A percentile compares a stretch with the other conserved stretches of the same genome.
Conservation (phyloP, 2,329 filamentous ascomycete species). For the Cladosporium velox region DNA sequence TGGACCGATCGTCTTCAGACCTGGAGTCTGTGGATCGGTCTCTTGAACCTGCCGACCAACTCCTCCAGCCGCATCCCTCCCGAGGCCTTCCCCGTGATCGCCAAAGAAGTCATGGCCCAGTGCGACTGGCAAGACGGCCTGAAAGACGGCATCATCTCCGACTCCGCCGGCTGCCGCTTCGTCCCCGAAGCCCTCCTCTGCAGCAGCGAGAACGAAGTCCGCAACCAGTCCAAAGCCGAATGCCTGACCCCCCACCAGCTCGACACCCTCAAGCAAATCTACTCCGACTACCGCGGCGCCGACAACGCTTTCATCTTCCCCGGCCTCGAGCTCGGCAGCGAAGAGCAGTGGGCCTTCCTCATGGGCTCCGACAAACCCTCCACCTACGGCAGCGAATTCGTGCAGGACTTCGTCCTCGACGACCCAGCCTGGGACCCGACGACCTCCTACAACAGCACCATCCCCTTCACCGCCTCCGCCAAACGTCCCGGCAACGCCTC, state of each 20-base stretch:
- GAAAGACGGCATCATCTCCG: conserved; percentile 53
- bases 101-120: conserved; percentile 49
- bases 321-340: conserved; percentile 42
- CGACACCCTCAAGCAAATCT: conserved; percentile 45
- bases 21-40: conserved; percentile 48
- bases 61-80: conserved; percentile 49
- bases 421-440: conserved; percentile 43
- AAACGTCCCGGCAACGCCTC: conserved; percentile 53
- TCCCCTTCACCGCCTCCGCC: conserved; percentile 42
- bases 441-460: conserved; percentile 41
- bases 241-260: conserved; percentile 51
- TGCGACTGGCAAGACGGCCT: conserved; percentile 56
- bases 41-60: conserved; percentile 51
- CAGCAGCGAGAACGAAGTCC: conserved; percentile 29
- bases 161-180: conserved; percentile 50
- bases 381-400: conserved; percentile 41
- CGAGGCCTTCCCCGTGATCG: conserved; percentile 48
- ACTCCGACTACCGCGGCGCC: conserved; percentile 44
- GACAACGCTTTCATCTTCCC: conserved; percentile 47
- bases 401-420: conserved; percentile 46
- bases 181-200: conserved; percentile 47
- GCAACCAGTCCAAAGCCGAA: conserved; percentile 30
- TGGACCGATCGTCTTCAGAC: conserved; percentile 52
- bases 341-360: conserved; percentile 41
- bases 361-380: conserved; percentile 42